Percentiles rank a stretch among this genome's conserved stretches.
Conservation (phyloP, 805 yeast genomes). For the Candida loeiensis region DNA sequence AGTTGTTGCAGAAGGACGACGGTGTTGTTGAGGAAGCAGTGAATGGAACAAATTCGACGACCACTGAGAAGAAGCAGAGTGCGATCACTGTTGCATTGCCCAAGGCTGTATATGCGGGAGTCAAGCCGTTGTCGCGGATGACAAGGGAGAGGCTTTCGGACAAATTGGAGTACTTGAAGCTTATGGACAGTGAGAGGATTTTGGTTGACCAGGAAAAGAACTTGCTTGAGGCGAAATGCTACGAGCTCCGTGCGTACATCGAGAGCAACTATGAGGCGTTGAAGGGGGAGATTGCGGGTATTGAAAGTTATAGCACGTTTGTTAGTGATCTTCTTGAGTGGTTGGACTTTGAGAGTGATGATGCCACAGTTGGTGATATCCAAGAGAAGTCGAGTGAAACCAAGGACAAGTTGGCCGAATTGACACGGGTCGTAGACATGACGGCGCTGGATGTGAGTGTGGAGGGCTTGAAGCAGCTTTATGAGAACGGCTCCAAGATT, state of each 20-base stretch:
- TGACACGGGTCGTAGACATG: conserved; percentile 39
- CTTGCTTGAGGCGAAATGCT: conserved; percentile 67
- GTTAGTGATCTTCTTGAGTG: conserved; percentile 62
- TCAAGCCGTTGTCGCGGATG: conserved; percentile 30
- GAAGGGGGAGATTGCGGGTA: conserved; percentile 37
- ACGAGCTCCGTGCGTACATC: conserved; percentile 58
- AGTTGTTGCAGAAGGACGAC: conserved; percentile 20
- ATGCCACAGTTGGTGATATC: conserved; percentile 34
- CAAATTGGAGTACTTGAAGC: conserved; percentile 51
- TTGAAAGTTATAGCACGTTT: conserved; percentile 20
- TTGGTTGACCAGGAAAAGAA: conserved; percentile 60
- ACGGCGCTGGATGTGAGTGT: conserved; percentile 45
- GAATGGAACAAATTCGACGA: conserved; percentile 15
- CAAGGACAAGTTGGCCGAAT: conserved; percentile 14
- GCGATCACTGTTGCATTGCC: conserved; percentile 32
- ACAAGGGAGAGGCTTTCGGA: conserved; percentile 43
- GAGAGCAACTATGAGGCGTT: conserved; percentile 48
- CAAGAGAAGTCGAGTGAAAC: conserved; percentile 23
- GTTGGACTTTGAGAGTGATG: conserved; percentile 71
- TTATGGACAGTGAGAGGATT: conserved; percentile 52
- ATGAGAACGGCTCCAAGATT: conserved; percentile 40
- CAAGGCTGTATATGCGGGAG: conserved; percentile 44
- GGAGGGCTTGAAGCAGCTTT: conserved; percentile 42
- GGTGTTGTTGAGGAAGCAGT: conserved; percentile 19
- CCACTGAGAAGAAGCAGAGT: conserved; percentile 17